Evolutionary conservation across 805 yeast species (phyloP).

Genomic region (Yarrowia sp.): DNA sequence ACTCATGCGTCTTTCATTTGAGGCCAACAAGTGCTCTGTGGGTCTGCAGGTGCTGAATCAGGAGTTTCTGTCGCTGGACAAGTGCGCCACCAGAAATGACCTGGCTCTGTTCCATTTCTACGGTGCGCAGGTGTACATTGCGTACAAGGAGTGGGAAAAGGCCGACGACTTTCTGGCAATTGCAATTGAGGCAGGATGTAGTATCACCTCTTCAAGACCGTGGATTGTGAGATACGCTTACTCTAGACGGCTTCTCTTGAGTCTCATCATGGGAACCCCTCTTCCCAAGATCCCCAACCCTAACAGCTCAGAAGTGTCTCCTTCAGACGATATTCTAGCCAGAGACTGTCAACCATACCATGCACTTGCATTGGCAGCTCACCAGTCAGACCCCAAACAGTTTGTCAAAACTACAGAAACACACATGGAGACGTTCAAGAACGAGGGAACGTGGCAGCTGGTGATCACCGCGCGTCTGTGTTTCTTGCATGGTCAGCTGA

Average conservation of each 20-base stretch:
- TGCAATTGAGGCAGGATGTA: slow-evolving; percentile 24
- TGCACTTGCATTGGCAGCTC: slow-evolving; percentile 19
- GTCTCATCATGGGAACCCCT: slow-evolving; percentile 16
- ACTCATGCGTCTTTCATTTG: slow-evolving; percentile 17
- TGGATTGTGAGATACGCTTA: slow-evolving; percentile 21
- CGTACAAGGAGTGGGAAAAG: slow-evolving; percentile 37
- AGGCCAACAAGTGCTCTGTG: slow-evolving; percentile 27
- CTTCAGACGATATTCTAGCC: slow-evolving; percentile 19
- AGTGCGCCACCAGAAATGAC: slow-evolving; percentile 28
- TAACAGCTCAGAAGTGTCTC: slow-evolving; percentile 13
- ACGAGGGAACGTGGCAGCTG: slow-evolving; percentile 6
- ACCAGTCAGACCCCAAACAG: slow-evolving; percentile 5
- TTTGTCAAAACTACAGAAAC: slow-evolving; percentile 16
- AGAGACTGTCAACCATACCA: slow-evolving; percentile 35
- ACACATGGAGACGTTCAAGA: slow-evolving; percentile 12
- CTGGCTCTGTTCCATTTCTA: slow-evolving; percentile 41
- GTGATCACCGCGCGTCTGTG: slow-evolving; percentile 12
- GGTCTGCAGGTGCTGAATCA: slow-evolving; percentile 7
- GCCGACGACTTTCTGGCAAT: slow-evolving; percentile 41
- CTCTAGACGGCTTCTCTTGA: slow-evolving; percentile 2
- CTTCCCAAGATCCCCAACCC: slow-evolving; percentile 11
- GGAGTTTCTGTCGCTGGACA: slow-evolving; percentile 23
- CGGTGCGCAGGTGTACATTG: slow-evolving; percentile 40
- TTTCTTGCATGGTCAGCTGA: slow-evolving; percentile 26
- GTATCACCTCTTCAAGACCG: background rate